Conservation (phyloP, 345 rosid genomes). For the Gossypium herbaceum region DNA sequence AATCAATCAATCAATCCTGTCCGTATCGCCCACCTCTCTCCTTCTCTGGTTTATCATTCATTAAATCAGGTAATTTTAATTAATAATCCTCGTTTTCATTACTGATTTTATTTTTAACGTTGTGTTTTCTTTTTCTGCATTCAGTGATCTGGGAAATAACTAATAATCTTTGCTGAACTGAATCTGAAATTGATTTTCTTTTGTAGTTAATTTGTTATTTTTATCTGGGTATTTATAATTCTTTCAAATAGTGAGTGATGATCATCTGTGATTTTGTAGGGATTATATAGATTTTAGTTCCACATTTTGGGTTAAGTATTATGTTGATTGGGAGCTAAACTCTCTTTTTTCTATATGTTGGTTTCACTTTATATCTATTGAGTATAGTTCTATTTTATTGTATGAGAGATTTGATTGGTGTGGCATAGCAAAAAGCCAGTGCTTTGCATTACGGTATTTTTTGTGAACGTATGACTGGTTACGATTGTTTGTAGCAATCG, state of each 20-base stretch:
- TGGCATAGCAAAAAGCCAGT: not conserved
- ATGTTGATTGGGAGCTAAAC: not conserved
- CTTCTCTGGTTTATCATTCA: not conserved
- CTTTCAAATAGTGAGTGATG: not conserved
- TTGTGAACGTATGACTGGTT: not conserved
- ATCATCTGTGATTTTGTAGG: not conserved
- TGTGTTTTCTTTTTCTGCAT: not conserved
- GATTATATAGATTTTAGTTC: not conserved
- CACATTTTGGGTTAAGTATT: not conserved
- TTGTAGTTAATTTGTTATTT: not conserved
- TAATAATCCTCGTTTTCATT: not conserved
- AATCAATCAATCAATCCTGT: not conserved
- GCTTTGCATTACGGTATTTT: not conserved
- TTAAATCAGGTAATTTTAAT: slow-evolving; percentile 10
- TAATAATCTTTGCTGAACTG: not conserved
- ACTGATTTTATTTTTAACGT: not conserved
- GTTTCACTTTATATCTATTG: slow-evolving; percentile 1
- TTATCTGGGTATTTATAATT: not conserved
- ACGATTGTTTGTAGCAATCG: not conserved
- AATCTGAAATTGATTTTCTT: not conserved
- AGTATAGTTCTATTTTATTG: not conserved
- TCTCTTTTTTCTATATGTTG: not conserved
- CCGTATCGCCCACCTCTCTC: not conserved
- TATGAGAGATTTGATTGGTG: not conserved
- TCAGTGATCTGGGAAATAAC: not conserved